A percentile compares a stretch with the other conserved stretches of the same genome.
Conservation (phyloP, 2,329 filamentous ascomycete genomes). For the Neocatenulostroma microsporum region DNA sequence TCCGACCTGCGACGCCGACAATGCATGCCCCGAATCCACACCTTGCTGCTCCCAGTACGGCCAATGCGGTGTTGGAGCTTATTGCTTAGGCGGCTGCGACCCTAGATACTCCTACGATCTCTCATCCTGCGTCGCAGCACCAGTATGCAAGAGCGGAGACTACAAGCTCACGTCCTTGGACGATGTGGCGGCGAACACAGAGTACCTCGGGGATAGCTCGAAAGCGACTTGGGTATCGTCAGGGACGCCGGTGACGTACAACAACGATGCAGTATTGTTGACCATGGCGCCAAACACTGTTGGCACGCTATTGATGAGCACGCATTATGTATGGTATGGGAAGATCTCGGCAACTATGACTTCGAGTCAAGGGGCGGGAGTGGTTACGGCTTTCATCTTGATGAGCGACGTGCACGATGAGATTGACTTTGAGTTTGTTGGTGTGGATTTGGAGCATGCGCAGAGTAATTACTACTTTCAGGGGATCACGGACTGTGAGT, state of each 20-base stretch:
- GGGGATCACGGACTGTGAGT: constrained; percentile 81
- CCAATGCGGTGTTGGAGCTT: constrained; percentile 86
- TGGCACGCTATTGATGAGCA: constrained; percentile 78
- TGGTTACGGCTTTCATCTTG: constrained; percentile 95
- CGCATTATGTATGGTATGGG: constrained; percentile 94
- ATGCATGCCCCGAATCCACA: constrained; percentile 24
- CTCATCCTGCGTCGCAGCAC: constrained; percentile 76
- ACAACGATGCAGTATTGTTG: constrained; percentile 62
- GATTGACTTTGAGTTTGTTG: constrained; percentile 94
- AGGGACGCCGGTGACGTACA: constrained; percentile 61
- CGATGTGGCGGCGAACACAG: constrained; percentile 60
- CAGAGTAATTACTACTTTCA: constrained; percentile 98
- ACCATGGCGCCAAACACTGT: constrained; percentile 83
- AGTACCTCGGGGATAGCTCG: constrained; percentile 78
- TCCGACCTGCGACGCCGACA: constrained; percentile 25
- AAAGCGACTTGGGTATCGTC: constrained; percentile 83
- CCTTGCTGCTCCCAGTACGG: constrained; percentile 58
- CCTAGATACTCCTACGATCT: constrained; percentile 74
- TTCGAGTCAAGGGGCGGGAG: constrained; percentile 75
- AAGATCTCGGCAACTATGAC: constrained; percentile 80
- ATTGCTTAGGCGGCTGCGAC: constrained; percentile 93
- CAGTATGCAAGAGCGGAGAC: constrained; percentile 66
- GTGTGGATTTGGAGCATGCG: constrained; percentile 64
- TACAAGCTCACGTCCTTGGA: constrained; percentile 69
- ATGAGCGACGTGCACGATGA: constrained; percentile 95